Base-by-base conservation (phyloP, 1,284 basidiomycete species). In the Boletus sp. region DNA sequence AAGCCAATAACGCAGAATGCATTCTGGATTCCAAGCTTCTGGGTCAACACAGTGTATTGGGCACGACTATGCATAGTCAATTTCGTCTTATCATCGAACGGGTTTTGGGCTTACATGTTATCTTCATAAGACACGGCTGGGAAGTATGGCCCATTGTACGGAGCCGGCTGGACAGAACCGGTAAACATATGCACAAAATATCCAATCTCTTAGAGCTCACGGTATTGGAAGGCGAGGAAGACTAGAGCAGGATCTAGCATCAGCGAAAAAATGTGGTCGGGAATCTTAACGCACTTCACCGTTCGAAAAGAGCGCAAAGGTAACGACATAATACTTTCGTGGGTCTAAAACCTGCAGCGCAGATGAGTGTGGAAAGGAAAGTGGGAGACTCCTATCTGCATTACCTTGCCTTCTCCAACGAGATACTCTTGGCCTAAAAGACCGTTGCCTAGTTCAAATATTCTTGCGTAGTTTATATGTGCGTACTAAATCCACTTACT, bases 291-390 rank as follows among this genome's bases (percentile, higher is more conserved):
- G 30, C 44, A 78, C 78, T 70, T 81, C 78, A 58, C 79, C 79
- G 50, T 80, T 79, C 23, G 74, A 77, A 57, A 81, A 81, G 30
- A 81, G 60, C 0, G 77, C 77, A 50, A 80, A 73, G 0, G 80
- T 80, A 14, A 80, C 76, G n/a, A 81, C 60, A 49, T 70, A 79
- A 50, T 79, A 81, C 51, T 74, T 73, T 10, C 55, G 60, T 3
- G 79, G 71, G 55, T 80, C 70, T 27, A 81, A 61, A 22, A 70
- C 72, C 74, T 76, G 17, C 5, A 14, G 14, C 8, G 33, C 17
- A 3, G 45, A 25, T 51, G 12, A 51, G 52, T 12, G 2, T 29
- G n/a, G 12, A 32, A 40, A 32, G 40, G 17, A 29, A 30, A n/a
- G 12, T 8, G 3, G 3, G 25, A 32, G 19, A 36, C 8, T 34